These are phyloP conservation scores for Magnaporthiopsis incrustans DNA, from an alignment of 2,329 filamentous ascomycete genomes.

Conservation along the genomic window DNA sequence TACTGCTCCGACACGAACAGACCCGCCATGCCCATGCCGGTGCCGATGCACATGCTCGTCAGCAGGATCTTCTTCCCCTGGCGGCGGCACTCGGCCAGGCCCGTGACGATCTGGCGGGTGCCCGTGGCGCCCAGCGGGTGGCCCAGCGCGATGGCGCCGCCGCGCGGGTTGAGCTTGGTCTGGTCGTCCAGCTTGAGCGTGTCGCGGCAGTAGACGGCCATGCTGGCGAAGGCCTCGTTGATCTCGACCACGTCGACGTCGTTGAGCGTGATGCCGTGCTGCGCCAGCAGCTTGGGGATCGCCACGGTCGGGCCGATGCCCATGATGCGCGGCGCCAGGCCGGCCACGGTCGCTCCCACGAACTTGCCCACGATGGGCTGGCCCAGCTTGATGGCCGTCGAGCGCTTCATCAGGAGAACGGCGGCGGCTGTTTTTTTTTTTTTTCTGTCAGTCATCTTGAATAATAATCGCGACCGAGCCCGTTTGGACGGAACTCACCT, in stretches of 20 bases:
- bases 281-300: slow-evolving; percentile 73
- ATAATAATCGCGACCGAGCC: too few species aligned
- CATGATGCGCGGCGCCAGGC: slow-evolving; percentile 91
- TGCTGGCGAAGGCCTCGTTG: slow-evolving; percentile 96
- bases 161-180: slow-evolving; percentile 72
- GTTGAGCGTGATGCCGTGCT: slow-evolving; percentile 68
- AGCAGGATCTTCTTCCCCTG: slow-evolving; percentile 85
- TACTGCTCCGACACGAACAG: slow-evolving; percentile 8
- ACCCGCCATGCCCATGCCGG: slow-evolving; percentile 33
- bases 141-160: slow-evolving; percentile 75
- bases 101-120: slow-evolving; percentile 77
- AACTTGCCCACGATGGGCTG: slow-evolving; percentile 94
- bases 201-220: slow-evolving; percentile 89
- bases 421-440: not conserved
- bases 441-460: not conserved
- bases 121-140: slow-evolving; percentile 78
- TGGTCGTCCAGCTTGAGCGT: slow-evolving; percentile 57
- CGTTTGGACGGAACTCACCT: slow-evolving; percentile 44
- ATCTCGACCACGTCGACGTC: slow-evolving; percentile 89
- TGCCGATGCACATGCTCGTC: slow-evolving; percentile 82
- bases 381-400: slow-evolving; percentile 74
- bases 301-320: slow-evolving; percentile 75
- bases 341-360: slow-evolving; percentile 82
- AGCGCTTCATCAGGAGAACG: slow-evolving; percentile 87
- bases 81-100: slow-evolving; percentile 74